Evolutionary conservation across 306 rosid genomes (phyloP).

Genomic region (Oemleria cerasiformis): DNA sequence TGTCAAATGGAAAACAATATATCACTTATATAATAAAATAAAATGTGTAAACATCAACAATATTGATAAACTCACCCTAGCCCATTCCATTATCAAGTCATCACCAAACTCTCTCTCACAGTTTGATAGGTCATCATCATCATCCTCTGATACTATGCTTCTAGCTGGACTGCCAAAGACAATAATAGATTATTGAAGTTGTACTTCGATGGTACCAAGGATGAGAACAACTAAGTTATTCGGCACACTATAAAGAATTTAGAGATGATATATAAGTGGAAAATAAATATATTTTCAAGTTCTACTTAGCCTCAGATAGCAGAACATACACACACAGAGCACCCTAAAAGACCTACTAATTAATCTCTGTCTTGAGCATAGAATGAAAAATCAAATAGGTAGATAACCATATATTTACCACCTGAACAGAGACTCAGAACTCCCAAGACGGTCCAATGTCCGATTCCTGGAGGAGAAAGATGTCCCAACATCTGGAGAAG

Average conservation of each 20-base stretch:
- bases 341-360: slow-evolving; percentile 10
- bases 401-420: slow-evolving; percentile 34
- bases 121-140: slow-evolving; percentile 54
- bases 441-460: slow-evolving; percentile 52
- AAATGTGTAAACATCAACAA: slow-evolving; percentile 22
- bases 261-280: background rate
- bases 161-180: slow-evolving; percentile 90
- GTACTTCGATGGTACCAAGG: slow-evolving; percentile 13
- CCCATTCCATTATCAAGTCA: slow-evolving; percentile 76
- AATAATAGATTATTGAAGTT: slow-evolving; percentile 41
- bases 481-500: slow-evolving; percentile 51
- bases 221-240: slow-evolving; percentile 14
- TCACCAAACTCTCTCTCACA: slow-evolving; percentile 56
- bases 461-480: slow-evolving; percentile 39
- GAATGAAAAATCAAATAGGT: slow-evolving; percentile 10
- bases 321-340: slow-evolving; percentile 15
- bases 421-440: slow-evolving; percentile 83
- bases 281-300: slow-evolving; percentile 4
- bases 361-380: slow-evolving; percentile 8
- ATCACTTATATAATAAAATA: slow-evolving; percentile 20
- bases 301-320: slow-evolving; percentile 17
- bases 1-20: slow-evolving; percentile 29
- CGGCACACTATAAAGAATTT: slow-evolving; percentile 16
- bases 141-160: slow-evolving; percentile 82
- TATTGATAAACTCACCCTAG: slow-evolving; percentile 63